Evolutionary conservation across 2,329 filamentous ascomycete genomes (phyloP).

Genomic region (Fusarium nurragi): DNA sequence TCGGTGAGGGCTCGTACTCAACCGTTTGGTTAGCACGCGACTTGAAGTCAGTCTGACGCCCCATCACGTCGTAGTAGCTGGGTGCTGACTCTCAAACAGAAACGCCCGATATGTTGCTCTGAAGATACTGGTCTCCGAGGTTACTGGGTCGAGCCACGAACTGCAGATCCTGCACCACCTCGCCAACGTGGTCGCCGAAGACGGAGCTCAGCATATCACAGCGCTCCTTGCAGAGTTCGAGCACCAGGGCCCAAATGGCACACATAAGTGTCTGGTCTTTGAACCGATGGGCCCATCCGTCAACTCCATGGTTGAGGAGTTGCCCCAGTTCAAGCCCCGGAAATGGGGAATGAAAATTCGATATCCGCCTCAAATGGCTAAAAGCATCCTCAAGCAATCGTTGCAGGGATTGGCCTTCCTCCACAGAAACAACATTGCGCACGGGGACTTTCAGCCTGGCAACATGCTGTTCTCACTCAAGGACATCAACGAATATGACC

Average conservation of each 20-base stretch:
- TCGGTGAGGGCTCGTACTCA: slow-evolving; percentile 56
- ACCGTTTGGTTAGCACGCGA: slow-evolving; percentile 58
- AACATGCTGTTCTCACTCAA: slow-evolving; percentile 11
- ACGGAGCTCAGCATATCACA: slow-evolving; percentile 43
- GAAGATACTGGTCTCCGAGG: not conserved
- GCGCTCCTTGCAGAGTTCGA: slow-evolving; percentile 44
- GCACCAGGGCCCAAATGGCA: slow-evolving; percentile 47
- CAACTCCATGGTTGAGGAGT: slow-evolving; percentile 3
- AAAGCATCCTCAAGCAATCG: slow-evolving; percentile 18
- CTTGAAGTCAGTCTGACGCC: slow-evolving; percentile 38
- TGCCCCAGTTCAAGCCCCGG: slow-evolving; percentile 13
- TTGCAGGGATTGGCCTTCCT: not conserved
- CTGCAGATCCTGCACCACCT: slow-evolving; percentile 25
- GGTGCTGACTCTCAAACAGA: slow-evolving; percentile 11
- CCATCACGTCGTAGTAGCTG: accelerated
- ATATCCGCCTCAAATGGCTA: slow-evolving; percentile 12
- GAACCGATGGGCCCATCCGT: slow-evolving; percentile 48
- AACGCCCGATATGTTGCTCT: slow-evolving; percentile 1
- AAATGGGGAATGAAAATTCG: slow-evolving; percentile 1
- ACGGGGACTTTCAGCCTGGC: slow-evolving; percentile 19
- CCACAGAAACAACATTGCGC: not conserved
- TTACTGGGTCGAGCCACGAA: slow-evolving; percentile 23
- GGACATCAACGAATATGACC: not conserved
- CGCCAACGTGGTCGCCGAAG: not conserved
- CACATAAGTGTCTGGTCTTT: slow-evolving; percentile 46